phyloP scores from a whole-genome alignment of 805 yeast species.

The Osmozyma mogii region DNA sequence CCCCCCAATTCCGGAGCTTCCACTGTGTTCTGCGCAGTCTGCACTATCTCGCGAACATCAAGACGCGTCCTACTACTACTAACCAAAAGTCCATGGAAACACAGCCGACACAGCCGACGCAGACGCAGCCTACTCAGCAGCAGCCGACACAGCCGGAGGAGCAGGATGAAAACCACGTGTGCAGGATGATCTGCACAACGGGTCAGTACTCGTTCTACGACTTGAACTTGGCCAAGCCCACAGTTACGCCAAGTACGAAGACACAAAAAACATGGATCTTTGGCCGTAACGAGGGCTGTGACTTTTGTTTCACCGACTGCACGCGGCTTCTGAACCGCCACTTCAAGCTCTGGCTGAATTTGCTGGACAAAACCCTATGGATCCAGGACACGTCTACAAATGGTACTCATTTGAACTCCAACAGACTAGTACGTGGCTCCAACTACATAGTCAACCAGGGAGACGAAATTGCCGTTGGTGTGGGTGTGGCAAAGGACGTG shows the following conservation, averaged over 20 bases:
- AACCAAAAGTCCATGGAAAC: too few species aligned
- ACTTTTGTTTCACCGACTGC: conserved; percentile 49
- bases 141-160: conserved; percentile 10
- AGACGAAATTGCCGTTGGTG: conserved; percentile 86
- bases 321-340: conserved; percentile 71
- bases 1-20: too few species aligned
- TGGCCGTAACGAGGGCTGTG: conserved; percentile 68
- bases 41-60: too few species aligned
- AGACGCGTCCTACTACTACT: too few species aligned
- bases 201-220: conserved; percentile 46
- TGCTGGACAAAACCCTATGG: conserved; percentile 47
- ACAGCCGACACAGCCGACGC: conserved; percentile 32
- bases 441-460: conserved; percentile 84
- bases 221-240: conserved; percentile 24
- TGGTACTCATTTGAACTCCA: conserved; percentile 82
- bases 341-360: conserved; percentile 60
- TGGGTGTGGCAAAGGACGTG: conserved; percentile 71
- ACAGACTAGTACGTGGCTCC: conserved; percentile 62
- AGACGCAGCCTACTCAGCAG: conserved; percentile 18
- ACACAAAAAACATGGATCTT: conserved; percentile 49
- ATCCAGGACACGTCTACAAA: conserved; percentile 78
- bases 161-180: conserved; percentile 28
- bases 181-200: conserved; percentile 53
- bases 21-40: too few species aligned
- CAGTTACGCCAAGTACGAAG: conserved; percentile 7